These are phyloP conservation scores for Hypoxylon crocopeplum DNA, from an alignment of 495 filamentous ascomycete genomes.

Conservation along the genomic window DNA sequence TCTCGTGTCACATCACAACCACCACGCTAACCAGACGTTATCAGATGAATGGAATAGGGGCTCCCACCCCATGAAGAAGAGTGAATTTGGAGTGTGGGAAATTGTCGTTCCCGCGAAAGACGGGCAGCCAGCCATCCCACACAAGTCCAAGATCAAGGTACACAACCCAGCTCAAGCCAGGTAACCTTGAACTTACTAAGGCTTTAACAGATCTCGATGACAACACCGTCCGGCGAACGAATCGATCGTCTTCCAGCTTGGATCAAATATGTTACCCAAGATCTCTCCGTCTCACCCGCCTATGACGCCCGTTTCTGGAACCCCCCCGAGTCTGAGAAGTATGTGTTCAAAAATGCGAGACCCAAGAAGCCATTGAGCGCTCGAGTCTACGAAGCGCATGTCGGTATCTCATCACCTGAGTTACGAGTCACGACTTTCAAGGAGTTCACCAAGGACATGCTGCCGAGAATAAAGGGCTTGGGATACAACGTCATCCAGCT, in stretches of 20 bases:
- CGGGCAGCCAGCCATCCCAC: constrained; percentile 80
- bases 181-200: constrained; percentile 19
- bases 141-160: constrained; percentile 96
- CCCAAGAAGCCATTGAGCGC: constrained; percentile 86
- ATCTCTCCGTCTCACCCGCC: constrained; percentile 82
- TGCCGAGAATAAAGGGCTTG: constrained; percentile 86
- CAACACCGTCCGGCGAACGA: constrained; percentile 76
- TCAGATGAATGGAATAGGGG: constrained; percentile 86
- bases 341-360: constrained; percentile 80
- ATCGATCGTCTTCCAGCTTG: constrained; percentile 91
- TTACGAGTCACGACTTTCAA: constrained; percentile 90
- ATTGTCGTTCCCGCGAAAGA: constrained; percentile 74
- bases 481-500: constrained; percentile 98
- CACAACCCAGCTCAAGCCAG: not conserved
- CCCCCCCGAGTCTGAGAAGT: constrained; percentile 74
- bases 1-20: not conserved
- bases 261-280: constrained; percentile 97
- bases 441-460: constrained; percentile 91
- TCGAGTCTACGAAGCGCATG: constrained; percentile 96
- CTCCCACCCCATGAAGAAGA: constrained; percentile 83
- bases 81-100: constrained; percentile 87
- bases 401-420: constrained; percentile 95
- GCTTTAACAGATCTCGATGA: constrained; percentile 76
- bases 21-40: constrained; percentile 8
- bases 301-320: constrained; percentile 99